These are phyloP conservation scores for Carallia pectinifolia DNA, from an alignment of 345 rosid genomes.

Conservation along the genomic window DNA sequence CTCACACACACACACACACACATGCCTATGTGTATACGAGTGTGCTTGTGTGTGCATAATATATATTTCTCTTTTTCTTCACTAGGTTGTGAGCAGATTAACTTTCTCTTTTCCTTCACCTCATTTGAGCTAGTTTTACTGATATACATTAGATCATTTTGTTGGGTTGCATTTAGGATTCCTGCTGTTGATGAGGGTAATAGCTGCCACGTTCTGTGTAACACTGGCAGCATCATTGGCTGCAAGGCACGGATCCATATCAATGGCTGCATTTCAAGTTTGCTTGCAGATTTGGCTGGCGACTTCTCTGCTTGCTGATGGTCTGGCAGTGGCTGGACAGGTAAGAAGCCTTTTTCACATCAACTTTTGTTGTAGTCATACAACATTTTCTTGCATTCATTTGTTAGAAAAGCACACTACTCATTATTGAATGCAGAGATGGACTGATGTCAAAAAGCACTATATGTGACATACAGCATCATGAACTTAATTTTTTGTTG, in stretches of 20 bases:
- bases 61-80: too few species aligned
- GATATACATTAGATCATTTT: background rate
- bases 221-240: slow-evolving; percentile 34
- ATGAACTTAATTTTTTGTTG: background rate
- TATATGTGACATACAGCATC: background rate
- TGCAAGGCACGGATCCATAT: slow-evolving; percentile 24
- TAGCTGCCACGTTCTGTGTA: slow-evolving; percentile 29
- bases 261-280: slow-evolving; percentile 38
- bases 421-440: background rate
- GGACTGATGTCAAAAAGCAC: background rate
- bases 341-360: slow-evolving; percentile 13
- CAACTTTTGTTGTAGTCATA: background rate
- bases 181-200: slow-evolving; percentile 27
- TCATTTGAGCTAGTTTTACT: background rate
- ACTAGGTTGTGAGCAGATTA: background rate
- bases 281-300: slow-evolving; percentile 35
- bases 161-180: slow-evolving; percentile 11
- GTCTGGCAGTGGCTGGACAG: slow-evolving; percentile 35
- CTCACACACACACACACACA: background rate
- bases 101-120: background rate
- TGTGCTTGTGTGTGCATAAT: too few species aligned
- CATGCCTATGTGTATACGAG: background rate
- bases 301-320: slow-evolving; percentile 33
- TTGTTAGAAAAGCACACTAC: too few species aligned
- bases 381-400: too few species aligned